A percentile compares a stretch with the other conserved stretches of the same genome.
Evolutionary conservation across 2,329 filamentous ascomycete species (phyloP).

Genomic region (Xylariaceae sp.): DNA sequence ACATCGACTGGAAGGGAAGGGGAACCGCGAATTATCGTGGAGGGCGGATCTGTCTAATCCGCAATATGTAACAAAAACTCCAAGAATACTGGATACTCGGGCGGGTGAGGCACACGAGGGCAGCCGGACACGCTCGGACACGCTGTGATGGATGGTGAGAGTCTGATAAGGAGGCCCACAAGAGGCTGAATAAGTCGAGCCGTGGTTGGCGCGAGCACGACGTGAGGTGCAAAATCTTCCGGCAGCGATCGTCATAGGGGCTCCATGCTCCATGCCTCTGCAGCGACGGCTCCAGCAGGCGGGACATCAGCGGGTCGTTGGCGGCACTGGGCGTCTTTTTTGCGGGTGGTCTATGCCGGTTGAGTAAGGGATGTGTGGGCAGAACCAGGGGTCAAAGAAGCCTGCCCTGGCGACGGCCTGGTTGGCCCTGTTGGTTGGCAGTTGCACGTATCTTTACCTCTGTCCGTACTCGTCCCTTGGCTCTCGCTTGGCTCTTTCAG

Average conservation of each 20-base stretch:
- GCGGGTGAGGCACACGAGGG: too few relatives aligned
- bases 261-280: slow-evolving; percentile 5
- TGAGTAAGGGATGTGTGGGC: too few relatives aligned
- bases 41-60: background rate
- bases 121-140: background rate
- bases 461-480: too few relatives aligned
- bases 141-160: slow-evolving; percentile 2
- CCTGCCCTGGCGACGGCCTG: too few relatives aligned
- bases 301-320: slow-evolving; percentile 13
- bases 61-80: background rate
- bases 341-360: too few relatives aligned
- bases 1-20: slow-evolving; percentile 2
- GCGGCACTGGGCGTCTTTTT: background rate
- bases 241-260: slow-evolving; percentile 14
- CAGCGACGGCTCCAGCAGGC: slow-evolving; percentile 4
- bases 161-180: slow-evolving; percentile 13
- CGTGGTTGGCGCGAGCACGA: slow-evolving; percentile 4
- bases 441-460: too few relatives aligned
- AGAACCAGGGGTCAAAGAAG: too few relatives aligned
- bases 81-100: too few relatives aligned
- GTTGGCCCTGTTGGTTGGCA: too few relatives aligned
- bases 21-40: too few relatives aligned
- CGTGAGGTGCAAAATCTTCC: slow-evolving; percentile 13
- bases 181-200: slow-evolving; percentile 15
- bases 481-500: too few relatives aligned